Conservation (phyloP, 768 basidiomycete species). For the Boletus bicolor region DNA sequence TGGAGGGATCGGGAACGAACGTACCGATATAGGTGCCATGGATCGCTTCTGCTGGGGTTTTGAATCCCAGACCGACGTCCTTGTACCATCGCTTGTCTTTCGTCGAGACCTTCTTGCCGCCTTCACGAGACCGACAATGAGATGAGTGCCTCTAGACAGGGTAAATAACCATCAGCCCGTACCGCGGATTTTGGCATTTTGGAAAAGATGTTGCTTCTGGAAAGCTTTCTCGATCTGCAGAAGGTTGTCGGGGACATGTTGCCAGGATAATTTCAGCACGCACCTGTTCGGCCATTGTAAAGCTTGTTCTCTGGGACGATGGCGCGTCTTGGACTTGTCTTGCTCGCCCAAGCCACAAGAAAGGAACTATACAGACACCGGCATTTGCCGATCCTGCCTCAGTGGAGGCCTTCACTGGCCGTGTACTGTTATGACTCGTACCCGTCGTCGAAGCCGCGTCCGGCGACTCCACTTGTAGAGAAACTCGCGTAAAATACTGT, state of each 20-base stretch:
- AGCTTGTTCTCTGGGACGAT: conserved; percentile 10
- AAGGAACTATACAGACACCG: conserved; percentile 41
- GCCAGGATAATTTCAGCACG: conserved; percentile 13
- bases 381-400: conserved; percentile 27
- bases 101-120: conserved; percentile 86
- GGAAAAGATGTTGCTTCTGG: conserved; percentile 98
- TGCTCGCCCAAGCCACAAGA: conserved; percentile 34
- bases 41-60: conserved; percentile 94
- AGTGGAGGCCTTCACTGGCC: no score
- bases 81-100: conserved; percentile 99
- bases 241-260: background rate
- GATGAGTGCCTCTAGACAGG: conserved; percentile 8
- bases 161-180: conserved; percentile 36
- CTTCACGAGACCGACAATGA: conserved; percentile 31
- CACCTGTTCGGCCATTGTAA: conserved; percentile 63
- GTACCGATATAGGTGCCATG: conserved; percentile 93
- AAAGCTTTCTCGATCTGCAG: conserved; percentile 90
- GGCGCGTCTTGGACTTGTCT: background rate
- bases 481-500: no score
- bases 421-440: no score
- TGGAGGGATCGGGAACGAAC: conserved; percentile 29
- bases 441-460: background rate
- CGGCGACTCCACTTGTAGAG: background rate
- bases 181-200: conserved; percentile 94
- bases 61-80: conserved; percentile 95